Conservation (phyloP, 148 eudicot genomes). For the Chenopodium quinoa region DNA sequence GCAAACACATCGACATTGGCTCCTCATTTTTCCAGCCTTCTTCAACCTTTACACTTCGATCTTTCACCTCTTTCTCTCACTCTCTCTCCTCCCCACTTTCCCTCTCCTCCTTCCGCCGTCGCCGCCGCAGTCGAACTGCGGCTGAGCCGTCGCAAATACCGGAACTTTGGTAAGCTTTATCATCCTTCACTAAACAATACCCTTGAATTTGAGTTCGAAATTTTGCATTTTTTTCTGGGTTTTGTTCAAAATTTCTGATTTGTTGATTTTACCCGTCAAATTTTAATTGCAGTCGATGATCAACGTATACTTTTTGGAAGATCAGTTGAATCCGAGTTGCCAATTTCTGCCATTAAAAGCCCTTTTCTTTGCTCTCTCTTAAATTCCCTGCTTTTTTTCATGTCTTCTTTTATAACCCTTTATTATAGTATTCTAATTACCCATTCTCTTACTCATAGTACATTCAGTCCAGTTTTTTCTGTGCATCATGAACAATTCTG, state of each 20-base stretch:
- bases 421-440: too few relatives aligned
- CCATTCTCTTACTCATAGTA: background rate
- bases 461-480: background rate
- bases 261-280: too few relatives aligned
- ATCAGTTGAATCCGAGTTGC: background rate
- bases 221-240: too few relatives aligned
- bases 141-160: too few relatives aligned
- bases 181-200: too few relatives aligned
- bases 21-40: background rate
- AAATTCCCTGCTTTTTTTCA: background rate
- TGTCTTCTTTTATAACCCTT: background rate
- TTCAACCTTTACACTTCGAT: background rate
- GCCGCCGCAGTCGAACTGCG: too few relatives aligned
- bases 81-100: too few relatives aligned
- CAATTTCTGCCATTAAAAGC: background rate
- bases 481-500: background rate
- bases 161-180: too few relatives aligned
- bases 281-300: background rate
- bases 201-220: too few relatives aligned
- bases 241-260: too few relatives aligned
- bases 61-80: background rate
- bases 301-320: background rate
- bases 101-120: too few relatives aligned
- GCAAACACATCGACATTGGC: background rate
- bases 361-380: background rate